Conservation (phyloP, 495 filamentous ascomycete genomes). For the Thozetella sp. region DNA sequence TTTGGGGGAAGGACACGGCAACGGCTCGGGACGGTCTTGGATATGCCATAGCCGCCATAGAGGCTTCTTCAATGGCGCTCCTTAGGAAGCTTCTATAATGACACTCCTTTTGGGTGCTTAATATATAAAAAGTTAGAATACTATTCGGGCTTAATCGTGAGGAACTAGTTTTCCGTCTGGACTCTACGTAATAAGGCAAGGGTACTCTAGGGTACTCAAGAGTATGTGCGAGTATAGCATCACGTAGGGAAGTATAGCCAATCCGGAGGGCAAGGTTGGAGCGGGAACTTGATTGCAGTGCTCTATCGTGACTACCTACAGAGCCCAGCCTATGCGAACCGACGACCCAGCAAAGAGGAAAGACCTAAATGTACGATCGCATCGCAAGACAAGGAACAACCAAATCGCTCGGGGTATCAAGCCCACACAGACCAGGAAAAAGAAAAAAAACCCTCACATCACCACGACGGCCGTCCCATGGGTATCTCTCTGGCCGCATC, state of each 20-base stretch:
- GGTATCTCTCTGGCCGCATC: conserved; percentile 1
- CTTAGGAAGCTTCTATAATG: too few species aligned
- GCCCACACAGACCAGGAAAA: background rate
- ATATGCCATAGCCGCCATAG: too few species aligned
- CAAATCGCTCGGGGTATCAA: background rate
- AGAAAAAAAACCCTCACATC: background rate
- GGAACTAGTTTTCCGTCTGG: too few species aligned
- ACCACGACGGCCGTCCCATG: background rate
- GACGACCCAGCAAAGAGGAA: background rate
- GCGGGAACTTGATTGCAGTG: background rate
- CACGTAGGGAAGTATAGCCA: too few species aligned
- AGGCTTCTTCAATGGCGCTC: too few species aligned
- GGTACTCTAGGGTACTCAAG: too few species aligned
- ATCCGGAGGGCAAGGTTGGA: background rate
- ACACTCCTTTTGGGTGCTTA: too few species aligned
- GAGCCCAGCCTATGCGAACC: background rate
- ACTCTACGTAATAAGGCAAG: too few species aligned
- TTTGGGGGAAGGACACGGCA: background rate
- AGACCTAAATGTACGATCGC: background rate
- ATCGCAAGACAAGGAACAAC: background rate
- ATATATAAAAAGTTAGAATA: too few species aligned
- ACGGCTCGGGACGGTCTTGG: too few species aligned
- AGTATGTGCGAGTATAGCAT: too few species aligned
- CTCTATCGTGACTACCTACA: background rate
- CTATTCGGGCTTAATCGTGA: too few species aligned